Percentiles rank a stretch among this genome's conserved stretches.
phyloP scores from a whole-genome alignment of 768 basidiomycete species.

The Fomitopsis pulvina region DNA sequence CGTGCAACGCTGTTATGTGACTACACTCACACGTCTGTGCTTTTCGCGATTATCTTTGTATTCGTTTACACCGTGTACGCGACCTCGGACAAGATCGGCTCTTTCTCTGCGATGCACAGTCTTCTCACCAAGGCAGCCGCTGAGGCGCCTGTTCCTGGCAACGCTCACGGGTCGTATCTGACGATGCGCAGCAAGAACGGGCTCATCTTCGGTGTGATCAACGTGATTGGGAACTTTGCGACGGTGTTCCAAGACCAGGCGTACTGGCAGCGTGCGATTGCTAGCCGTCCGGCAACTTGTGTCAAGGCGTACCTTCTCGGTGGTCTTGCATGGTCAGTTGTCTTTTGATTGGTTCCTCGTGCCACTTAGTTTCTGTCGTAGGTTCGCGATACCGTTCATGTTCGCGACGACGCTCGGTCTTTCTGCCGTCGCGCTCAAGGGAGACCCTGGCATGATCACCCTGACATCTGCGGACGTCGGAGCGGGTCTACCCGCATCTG shows the following conservation, averaged over 20 bases:
- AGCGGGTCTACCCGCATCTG: constrained; percentile 82
- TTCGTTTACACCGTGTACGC: constrained; percentile 79
- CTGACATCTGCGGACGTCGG: constrained; percentile 62
- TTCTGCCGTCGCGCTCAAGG: constrained; percentile 75
- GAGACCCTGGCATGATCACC: constrained; percentile 45
- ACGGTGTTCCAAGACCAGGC: constrained; percentile 50
- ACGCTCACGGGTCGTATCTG: constrained; percentile 76
- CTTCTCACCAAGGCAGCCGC: constrained; percentile 58
- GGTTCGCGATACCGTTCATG: constrained; percentile 82
- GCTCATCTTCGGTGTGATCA: constrained; percentile 71
- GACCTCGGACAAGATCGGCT: constrained; percentile 75
- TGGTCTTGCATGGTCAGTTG: constrained; percentile 71
- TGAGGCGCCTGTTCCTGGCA: constrained; percentile 61
- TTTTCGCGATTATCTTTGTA: constrained; percentile 79
- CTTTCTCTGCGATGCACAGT: constrained; percentile 69
- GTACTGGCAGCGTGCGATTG: constrained; percentile 93
- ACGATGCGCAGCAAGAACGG: constrained; percentile 51
- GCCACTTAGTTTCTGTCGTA: constrained; percentile 13
- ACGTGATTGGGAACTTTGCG: constrained; percentile 80
- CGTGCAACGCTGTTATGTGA: constrained; percentile 81
- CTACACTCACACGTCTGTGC: constrained; percentile 82
- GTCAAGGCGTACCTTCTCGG: constrained; percentile 91
- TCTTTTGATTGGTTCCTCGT: background rate
- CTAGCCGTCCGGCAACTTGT: constrained; percentile 73
- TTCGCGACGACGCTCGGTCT: constrained; percentile 87